Evolutionary conservation across 208 protist genomes (phyloP).

Genomic region (Crithidia acanthocephali): DNA sequence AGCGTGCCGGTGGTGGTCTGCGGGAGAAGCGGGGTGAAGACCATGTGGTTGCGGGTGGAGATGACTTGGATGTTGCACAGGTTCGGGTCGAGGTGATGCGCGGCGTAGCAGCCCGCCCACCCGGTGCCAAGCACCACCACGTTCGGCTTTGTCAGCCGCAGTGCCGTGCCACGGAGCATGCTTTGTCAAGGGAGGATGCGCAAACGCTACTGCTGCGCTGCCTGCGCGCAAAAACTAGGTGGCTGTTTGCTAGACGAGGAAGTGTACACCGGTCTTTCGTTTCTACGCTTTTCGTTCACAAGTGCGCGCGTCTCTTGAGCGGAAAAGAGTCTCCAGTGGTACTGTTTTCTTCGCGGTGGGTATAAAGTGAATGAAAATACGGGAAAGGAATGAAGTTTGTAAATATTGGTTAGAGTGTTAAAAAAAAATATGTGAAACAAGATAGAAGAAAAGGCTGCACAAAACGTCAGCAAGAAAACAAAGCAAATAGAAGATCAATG

Average conservation of each 20-base stretch:
- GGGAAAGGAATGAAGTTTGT: constrained; percentile 8
- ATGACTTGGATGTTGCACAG: constrained; percentile 89
- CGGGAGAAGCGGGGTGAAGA: constrained; percentile 96
- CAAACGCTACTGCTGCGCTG: not conserved
- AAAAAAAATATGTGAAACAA: constrained; percentile 2
- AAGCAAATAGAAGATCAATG: not conserved
- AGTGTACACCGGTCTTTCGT: no score
- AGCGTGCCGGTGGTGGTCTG: constrained; percentile 92
- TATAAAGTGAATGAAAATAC: not conserved
- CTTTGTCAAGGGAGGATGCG: not conserved
- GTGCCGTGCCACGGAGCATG: constrained; percentile 42
- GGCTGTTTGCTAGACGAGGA: not conserved
- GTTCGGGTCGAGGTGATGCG: constrained; percentile 72
- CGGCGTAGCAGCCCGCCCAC: constrained; percentile 89
- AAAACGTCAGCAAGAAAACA: constrained; percentile 4
- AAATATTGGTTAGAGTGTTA: constrained; percentile 7
- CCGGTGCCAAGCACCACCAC: constrained; percentile 92
- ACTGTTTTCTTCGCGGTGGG: no score
- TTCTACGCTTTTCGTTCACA: not conserved
- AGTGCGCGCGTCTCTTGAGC: no score
- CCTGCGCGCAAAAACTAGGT: no score
- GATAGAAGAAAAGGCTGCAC: not conserved
- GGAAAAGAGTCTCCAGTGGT: no score
- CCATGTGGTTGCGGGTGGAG: constrained; percentile 92
- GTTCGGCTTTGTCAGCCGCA: constrained; percentile 66